Evolutionary conservation across 2,329 filamentous ascomycete species (phyloP), one percentile per base, ranked within the genome.

Genomic region (Ophidiomyces ophidiicola): DNA sequence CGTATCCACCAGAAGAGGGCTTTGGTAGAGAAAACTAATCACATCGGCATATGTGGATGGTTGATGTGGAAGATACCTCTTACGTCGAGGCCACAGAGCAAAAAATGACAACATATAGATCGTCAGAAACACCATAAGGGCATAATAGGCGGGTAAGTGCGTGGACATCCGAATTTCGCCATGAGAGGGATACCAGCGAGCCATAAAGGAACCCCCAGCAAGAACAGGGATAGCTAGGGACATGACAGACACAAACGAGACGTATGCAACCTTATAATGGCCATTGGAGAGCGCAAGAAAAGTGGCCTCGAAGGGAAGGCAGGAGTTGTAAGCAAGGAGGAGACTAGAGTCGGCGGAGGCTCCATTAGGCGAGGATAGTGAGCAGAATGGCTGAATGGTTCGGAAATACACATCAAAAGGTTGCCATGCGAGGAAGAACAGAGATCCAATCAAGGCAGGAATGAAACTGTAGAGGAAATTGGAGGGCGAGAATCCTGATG

Each of bases 381-480:
- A 62, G 36, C 69, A 68, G 50, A 71, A 78, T 1, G 74, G 72
- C 38, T 74, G 69, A 1, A 78, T 60, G 2, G 71, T 64, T 35
- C 76, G 72, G 51, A 75, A 67, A 41, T 73, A 71, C 46, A 72
- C 66, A 52, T 79, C 75, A 46, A 78, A 64, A 5, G 72, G 69
- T 36, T 76, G 66, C 62, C 73, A 71, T 36, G 66, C 58, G 15
- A 79, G 69, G 52, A 77, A 74, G 30, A 77, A 62, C 21, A 77
- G 51, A 39, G 68, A 72, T 1, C 69, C 76, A 28, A 79, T 68
- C 3, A 76, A 42, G 0, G 69, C 62, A 0, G 76, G 76, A 14
- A 80, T 54, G 47, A 80, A 78, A 47, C 71, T 75, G 63, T 86
- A 94, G 36, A 94, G 63, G 61, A 94, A 94, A 59, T 94, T 85